phyloP scores from a whole-genome alignment of 163 green algal species.

The Chloroidium sp. region DNA sequence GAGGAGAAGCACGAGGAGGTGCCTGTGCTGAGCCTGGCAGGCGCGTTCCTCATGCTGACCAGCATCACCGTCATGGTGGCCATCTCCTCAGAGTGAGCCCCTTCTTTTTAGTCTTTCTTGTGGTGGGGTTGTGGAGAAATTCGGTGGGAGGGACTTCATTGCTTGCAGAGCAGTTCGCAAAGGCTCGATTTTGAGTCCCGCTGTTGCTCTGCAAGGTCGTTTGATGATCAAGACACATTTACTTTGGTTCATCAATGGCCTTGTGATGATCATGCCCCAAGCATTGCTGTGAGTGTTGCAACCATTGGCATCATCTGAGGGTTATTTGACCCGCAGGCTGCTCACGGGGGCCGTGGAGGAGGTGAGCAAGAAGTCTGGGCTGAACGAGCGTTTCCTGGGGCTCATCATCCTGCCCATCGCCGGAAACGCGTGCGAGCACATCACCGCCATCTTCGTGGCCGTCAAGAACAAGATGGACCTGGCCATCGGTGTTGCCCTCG shows the following conservation, averaged over 20 bases:
- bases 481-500: conserved; percentile 53
- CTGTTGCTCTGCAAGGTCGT: too few relatives aligned
- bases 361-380: conserved; percentile 46
- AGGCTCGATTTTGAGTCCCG: too few relatives aligned
- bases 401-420: conserved; percentile 85
- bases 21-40: conserved; percentile 43
- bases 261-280: too few relatives aligned
- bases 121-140: background rate
- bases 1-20: conserved; percentile 27
- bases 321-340: conserved; percentile 31
- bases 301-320: too few relatives aligned
- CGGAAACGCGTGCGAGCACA: conserved; percentile 87
- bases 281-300: background rate
- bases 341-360: conserved; percentile 69
- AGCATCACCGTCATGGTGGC: conserved; percentile 64
- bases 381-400: conserved; percentile 72
- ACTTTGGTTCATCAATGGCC: too few relatives aligned
- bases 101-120: background rate
- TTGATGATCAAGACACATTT: too few relatives aligned
- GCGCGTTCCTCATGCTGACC: conserved; percentile 32
- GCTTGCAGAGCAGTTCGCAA: too few relatives aligned
- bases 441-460: conserved; percentile 49
- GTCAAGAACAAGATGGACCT: conserved; percentile 84
- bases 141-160: too few relatives aligned
- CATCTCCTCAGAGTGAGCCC: conserved; percentile 35